Evolutionary conservation across 768 basidiomycete species (phyloP).

Genomic region (Postia placenta): DNA sequence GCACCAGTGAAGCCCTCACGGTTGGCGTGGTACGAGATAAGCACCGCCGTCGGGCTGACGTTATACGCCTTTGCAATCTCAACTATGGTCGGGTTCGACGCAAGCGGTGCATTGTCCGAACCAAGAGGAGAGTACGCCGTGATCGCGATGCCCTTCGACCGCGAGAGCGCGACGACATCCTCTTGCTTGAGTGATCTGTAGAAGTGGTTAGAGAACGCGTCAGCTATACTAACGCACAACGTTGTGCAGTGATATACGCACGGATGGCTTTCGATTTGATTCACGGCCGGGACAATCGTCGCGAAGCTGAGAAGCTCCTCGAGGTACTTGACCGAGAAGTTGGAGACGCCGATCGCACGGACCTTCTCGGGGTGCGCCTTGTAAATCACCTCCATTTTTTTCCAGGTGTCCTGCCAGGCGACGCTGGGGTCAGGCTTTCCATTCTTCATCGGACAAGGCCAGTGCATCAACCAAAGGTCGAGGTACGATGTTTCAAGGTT

Average conservation of each 20-base stretch:
- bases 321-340: constrained; percentile 62
- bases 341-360: constrained; percentile 77
- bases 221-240: background rate
- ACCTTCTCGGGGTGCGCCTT: constrained; percentile 64
- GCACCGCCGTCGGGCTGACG: constrained; percentile 56
- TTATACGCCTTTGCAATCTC: constrained; percentile 57
- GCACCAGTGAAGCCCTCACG: constrained; percentile 47
- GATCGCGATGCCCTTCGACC: constrained; percentile 56
- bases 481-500: constrained; percentile 70
- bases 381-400: constrained; percentile 64
- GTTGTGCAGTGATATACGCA: constrained; percentile 25
- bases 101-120: constrained; percentile 61
- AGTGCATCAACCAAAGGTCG: constrained; percentile 82
- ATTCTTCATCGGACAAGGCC: constrained; percentile 70
- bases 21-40: constrained; percentile 73
- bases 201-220: constrained; percentile 1
- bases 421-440: constrained; percentile 45
- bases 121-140: constrained; percentile 81
- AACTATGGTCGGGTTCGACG: constrained; percentile 51
- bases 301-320: constrained; percentile 52
- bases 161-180: constrained; percentile 58
- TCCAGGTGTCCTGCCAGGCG: constrained; percentile 78
- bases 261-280: constrained; percentile 78
- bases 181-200: constrained; percentile 56
- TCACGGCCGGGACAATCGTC: constrained; percentile 61